Conservation (phyloP, 495 filamentous ascomycete species). For the Penicillium desertorum region DNA sequence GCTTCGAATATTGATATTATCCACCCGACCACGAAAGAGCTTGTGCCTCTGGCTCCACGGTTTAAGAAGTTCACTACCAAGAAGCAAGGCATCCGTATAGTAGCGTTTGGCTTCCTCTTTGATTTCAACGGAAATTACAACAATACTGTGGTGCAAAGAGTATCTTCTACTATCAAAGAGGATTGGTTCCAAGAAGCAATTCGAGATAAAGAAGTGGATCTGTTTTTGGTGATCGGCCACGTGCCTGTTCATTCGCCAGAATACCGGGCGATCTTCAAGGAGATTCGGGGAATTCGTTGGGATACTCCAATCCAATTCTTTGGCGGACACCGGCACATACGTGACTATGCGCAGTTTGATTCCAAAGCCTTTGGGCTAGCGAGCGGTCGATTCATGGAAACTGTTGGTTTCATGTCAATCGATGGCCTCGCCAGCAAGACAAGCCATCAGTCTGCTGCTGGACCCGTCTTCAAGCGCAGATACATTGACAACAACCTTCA, state of each 20-base stretch:
- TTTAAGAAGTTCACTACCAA: constrained; percentile 88
- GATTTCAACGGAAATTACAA: constrained; percentile 87
- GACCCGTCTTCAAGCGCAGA: constrained; percentile 64
- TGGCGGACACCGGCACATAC: constrained; percentile 86
- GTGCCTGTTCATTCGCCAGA: constrained; percentile 78
- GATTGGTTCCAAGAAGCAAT: constrained; percentile 90
- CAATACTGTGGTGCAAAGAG: constrained; percentile 80
- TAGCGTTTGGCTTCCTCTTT: constrained; percentile 92
- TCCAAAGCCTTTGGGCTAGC: constrained; percentile 76
- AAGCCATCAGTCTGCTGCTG: constrained; percentile 35
- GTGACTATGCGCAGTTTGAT: constrained; percentile 82
- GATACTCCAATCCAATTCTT: constrained; percentile 90
- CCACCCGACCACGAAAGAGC: constrained; percentile 63
- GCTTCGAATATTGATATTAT: constrained; percentile 93
- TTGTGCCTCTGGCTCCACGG: constrained; percentile 74
- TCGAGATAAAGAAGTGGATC: constrained; percentile 71
- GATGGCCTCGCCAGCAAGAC: constrained; percentile 56
- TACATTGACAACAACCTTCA: constrained; percentile 96
- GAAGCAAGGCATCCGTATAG: constrained; percentile 76
- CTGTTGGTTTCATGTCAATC: constrained; percentile 93
- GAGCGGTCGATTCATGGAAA: constrained; percentile 96
- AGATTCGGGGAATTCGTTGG: constrained; percentile 74
- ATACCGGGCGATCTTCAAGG: constrained; percentile 71
- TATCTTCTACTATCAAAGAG: constrained; percentile 75
- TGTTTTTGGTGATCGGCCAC: constrained; percentile 87